Evolutionary conservation across 2,329 filamentous ascomycete species (phyloP).

Genomic region (Escovopsis sp.): DNA sequence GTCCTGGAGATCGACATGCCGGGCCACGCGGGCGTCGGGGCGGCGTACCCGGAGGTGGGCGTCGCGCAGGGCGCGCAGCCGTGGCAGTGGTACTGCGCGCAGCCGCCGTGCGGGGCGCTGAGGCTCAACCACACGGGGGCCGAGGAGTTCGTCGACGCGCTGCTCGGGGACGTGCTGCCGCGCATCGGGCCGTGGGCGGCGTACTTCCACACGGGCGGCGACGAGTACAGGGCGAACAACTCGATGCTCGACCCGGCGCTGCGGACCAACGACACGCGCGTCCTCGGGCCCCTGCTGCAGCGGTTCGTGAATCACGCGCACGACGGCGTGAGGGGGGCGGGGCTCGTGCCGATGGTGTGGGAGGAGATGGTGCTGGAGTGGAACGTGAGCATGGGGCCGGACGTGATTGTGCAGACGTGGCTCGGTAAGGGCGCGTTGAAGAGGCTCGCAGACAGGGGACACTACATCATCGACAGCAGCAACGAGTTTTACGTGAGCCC

Average conservation of each 20-base stretch:
- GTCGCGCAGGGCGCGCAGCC: slow-evolving; percentile 40
- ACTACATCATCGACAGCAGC: slow-evolving; percentile 60
- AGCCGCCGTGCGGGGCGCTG: slow-evolving; percentile 56
- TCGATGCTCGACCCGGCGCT: slow-evolving; percentile 57
- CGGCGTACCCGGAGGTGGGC: slow-evolving; percentile 38
- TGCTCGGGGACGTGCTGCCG: slow-evolving; percentile 66
- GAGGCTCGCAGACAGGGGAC: slow-evolving; percentile 44
- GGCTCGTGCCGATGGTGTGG: slow-evolving; percentile 67
- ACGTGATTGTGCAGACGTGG: slow-evolving; percentile 72
- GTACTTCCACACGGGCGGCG: slow-evolving; percentile 78
- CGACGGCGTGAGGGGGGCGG: slow-evolving; percentile 44
- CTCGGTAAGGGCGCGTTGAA: slow-evolving; percentile 47
- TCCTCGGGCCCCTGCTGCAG: slow-evolving; percentile 64
- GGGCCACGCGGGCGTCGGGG: slow-evolving; percentile 38
- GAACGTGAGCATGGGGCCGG: slow-evolving; percentile 56
- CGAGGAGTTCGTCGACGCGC: slow-evolving; percentile 52
- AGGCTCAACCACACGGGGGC: slow-evolving; percentile 63
- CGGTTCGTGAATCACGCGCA: slow-evolving; percentile 61
- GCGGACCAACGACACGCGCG: slow-evolving; percentile 43
- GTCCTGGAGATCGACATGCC: slow-evolving; percentile 49
- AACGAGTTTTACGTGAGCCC: slow-evolving; percentile 58
- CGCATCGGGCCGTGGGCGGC: slow-evolving; percentile 52
- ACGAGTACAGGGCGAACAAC: slow-evolving; percentile 64
- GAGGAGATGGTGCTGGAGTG: slow-evolving; percentile 73
- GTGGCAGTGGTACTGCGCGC: slow-evolving; percentile 43